Evolutionary conservation across 1,284 basidiomycete genomes (phyloP).

Genomic region (Phellinidium pouzarii): DNA sequence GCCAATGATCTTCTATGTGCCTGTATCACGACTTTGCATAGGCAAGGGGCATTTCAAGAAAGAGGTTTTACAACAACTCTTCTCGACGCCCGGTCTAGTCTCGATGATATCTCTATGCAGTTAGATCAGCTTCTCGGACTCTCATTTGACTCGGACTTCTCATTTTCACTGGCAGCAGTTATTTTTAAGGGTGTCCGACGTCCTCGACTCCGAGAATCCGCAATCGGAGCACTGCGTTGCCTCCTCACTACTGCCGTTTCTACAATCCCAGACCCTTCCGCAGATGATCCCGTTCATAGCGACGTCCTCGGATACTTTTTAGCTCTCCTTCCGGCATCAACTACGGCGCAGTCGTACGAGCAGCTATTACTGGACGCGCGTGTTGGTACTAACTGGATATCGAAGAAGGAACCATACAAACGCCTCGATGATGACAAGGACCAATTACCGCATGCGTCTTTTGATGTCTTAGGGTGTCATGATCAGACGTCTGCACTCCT

Average conservation of each 20-base stretch:
- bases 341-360: slow-evolving; percentile 48
- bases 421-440: slow-evolving; percentile 43
- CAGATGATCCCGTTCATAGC: slow-evolving; percentile 38
- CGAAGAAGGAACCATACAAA: slow-evolving; percentile 30
- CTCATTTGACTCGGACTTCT: slow-evolving; percentile 75
- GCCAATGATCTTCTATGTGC: slow-evolving; percentile 59
- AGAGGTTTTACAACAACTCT: slow-evolving; percentile 52
- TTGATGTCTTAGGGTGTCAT: slow-evolving; percentile 55
- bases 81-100: slow-evolving; percentile 54
- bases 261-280: slow-evolving; percentile 36
- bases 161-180: slow-evolving; percentile 74
- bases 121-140: slow-evolving; percentile 70
- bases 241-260: slow-evolving; percentile 52
- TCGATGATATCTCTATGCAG: slow-evolving; percentile 67
- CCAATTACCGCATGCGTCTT: slow-evolving; percentile 47
- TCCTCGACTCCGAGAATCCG: slow-evolving; percentile 52
- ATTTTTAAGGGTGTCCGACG: slow-evolving; percentile 84
- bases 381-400: slow-evolving; percentile 43
- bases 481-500: slow-evolving; percentile 67
- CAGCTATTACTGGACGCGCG: slow-evolving; percentile 56
- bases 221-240: slow-evolving; percentile 50
- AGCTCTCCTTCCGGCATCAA: slow-evolving; percentile 67
- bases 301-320: slow-evolving; percentile 78
- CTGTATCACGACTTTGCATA: slow-evolving; percentile 61
- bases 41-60: slow-evolving; percentile 49